Base-by-base conservation (phyloP, 2,329 filamentous ascomycete species). In the Thyridium curvatum region DNA sequence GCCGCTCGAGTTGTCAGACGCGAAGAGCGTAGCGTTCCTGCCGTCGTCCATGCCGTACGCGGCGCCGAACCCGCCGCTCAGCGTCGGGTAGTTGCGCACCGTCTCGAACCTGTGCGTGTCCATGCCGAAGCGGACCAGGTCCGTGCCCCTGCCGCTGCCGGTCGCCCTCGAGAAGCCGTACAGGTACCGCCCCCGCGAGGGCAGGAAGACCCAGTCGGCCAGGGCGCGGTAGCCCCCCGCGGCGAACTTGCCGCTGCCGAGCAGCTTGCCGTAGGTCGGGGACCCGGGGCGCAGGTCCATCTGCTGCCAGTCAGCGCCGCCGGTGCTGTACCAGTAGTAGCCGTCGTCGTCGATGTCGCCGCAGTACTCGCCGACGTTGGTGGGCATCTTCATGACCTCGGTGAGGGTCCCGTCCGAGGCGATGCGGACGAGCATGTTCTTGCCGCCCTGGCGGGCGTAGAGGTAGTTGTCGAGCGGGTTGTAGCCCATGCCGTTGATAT, bases 91-190 rank as follows among this genome's bases (percentile, higher is more conserved):
- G 31, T 39, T 34, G 15, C 28, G 31, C n/a, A 44, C 39, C 2
- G 39, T 30, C 31, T 35, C 30, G 38, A 36, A 44, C 12, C 6
- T 26, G 18, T 36, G 36, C 26, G 41, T 34, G 35, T 34, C 38
- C 15, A 44, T 28, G 33, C 36, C 35, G 31, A 37, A 41, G n/a
- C 34, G 30, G 35, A 41, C 37, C 33, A 44, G 31, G 21, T 35
- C 33, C 17, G 34, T 18, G 28, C 39, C 39, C 21, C 10, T 26
- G 32, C 32, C 34, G 6, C 10, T 26, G 21, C 21, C 26, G 16
- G 30, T 35, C 8, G 26, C n/a, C 12, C 34, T 31, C 8, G 31
- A 34, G 12, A 41, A 17, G 9, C 37, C 33, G 32, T 34, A 44
- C 16, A 41, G 18, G 32, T 37, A 41, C 18, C 34, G 30, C 10